Evolutionary conservation across 169 alveolate species (phyloP).

Genomic region (Amoebophrya sp.): DNA sequence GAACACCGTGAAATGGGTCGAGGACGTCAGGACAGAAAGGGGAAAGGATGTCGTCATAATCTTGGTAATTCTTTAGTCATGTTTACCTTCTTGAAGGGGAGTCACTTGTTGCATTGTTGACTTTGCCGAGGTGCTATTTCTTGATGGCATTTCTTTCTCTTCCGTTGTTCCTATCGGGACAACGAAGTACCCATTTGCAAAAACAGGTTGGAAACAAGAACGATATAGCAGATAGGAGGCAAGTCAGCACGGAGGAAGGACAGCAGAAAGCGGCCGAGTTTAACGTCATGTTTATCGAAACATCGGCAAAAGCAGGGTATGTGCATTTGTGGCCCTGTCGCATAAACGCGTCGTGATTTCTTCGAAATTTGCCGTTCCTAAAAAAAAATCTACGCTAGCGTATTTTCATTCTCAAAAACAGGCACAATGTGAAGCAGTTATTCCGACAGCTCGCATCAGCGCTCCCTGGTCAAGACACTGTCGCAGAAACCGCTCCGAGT

Average conservation of each 20-base stretch:
- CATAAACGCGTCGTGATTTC: no score
- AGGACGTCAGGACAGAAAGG: slow-evolving; percentile 84
- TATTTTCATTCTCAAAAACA: no score
- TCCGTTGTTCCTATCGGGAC: no score
- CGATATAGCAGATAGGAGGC: slow-evolving; percentile 40
- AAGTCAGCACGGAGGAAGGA: slow-evolving; percentile 79
- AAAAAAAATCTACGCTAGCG: no score
- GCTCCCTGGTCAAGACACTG: neutral
- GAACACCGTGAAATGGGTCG: slow-evolving; percentile 85
- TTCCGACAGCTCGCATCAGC: slow-evolving; percentile 63
- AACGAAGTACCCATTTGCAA: no score
- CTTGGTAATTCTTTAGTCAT: slow-evolving; percentile 66
- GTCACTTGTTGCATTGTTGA: no score
- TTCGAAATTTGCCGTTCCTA: no score
- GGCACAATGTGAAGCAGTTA: slow-evolving; percentile 69
- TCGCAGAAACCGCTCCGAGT: neutral
- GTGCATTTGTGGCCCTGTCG: no score
- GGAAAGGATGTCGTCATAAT: slow-evolving; percentile 87
- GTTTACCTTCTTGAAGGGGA: no score
- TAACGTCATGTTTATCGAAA: slow-evolving; percentile 81
- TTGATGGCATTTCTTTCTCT: no score
- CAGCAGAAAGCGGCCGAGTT: slow-evolving; percentile 71
- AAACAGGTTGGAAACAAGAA: neutral
- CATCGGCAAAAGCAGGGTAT: slow-evolving; percentile 90
- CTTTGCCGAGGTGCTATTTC: no score